A percentile compares a stretch with the other conserved stretches of the same genome.
Conservation (phyloP, 352 stramenopile genomes). For the Phytophthora uliginosa region DNA sequence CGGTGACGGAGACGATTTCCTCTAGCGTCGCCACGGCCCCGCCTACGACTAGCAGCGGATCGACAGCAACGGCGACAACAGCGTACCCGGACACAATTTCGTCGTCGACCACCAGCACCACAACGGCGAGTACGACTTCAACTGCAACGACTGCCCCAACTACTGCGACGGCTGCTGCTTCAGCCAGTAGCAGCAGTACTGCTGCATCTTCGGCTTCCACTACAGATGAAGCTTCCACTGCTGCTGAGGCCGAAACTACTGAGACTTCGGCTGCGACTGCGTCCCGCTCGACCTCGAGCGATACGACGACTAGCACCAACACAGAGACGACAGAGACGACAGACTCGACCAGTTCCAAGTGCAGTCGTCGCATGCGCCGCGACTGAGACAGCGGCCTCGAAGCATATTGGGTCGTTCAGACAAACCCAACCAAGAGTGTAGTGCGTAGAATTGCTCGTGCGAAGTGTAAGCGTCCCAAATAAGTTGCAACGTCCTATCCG, state of each 20-base stretch:
- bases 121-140: conserved; percentile 15
- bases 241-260: conserved; percentile 15
- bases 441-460: conserved; percentile 6
- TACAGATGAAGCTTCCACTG: not conserved
- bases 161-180: not conserved
- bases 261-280: not conserved
- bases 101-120: conserved; percentile 11
- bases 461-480: not conserved
- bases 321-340: not conserved
- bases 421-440: not conserved
- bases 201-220: conserved; percentile 12
- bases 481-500: not conserved
- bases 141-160: conserved; percentile 5
- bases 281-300: not conserved
- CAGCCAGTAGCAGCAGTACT: not conserved
- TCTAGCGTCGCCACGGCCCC: conserved; percentile 28
- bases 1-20: conserved; percentile 21
- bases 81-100: conserved; percentile 25
- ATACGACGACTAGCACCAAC: not conserved
- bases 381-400: conserved; percentile 9
- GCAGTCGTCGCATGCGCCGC: conserved; percentile 21
- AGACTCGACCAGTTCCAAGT: conserved; percentile 15
- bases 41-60: conserved; percentile 27
- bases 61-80: conserved; percentile 32
- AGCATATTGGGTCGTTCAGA: not conserved